Conservation (phyloP, 2,329 filamentous ascomycete species). For the Trichoderma breve region DNA sequence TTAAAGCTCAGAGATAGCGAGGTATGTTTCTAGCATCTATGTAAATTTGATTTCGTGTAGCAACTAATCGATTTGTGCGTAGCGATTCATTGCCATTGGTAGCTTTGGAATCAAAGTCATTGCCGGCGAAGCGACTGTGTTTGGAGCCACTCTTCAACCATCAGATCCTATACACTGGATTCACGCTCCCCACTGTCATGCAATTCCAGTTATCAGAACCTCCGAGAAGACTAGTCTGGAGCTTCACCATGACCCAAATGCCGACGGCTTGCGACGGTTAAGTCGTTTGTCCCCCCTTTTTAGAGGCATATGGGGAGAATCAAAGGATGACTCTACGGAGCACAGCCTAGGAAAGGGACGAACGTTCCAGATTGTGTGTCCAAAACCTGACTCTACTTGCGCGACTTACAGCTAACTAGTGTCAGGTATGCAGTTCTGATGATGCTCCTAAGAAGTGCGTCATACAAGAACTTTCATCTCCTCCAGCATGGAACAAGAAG, state of each 20-base stretch:
- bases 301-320: constrained; percentile 62
- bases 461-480: constrained; percentile 55
- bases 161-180: constrained; percentile 52
- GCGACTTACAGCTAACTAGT: constrained; percentile 25
- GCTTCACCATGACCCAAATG: constrained; percentile 52
- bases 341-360: constrained; percentile 20
- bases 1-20: constrained; percentile 50
- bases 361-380: constrained; percentile 52
- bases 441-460: constrained; percentile 50
- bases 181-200: constrained; percentile 66
- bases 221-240: constrained; percentile 51
- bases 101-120: constrained; percentile 64
- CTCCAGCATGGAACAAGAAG: constrained; percentile 60
- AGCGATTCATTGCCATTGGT: constrained; percentile 64
- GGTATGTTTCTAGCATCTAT: constrained; percentile 33
- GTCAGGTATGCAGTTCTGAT: constrained; percentile 52
- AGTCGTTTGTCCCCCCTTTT: constrained; percentile 65
- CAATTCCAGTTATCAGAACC: constrained; percentile 64
- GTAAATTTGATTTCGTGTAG: neutral
- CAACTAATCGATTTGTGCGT: neutral
- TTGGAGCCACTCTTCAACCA: constrained; percentile 60
- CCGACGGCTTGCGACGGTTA: constrained; percentile 51
- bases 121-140: constrained; percentile 61
- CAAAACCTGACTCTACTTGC: neutral
- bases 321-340: constrained; percentile 22